A percentile compares a stretch with the other conserved stretches of the same genome.
Conservation (phyloP, 2,329 filamentous ascomycete species). For the Trichoderma sp. region DNA sequence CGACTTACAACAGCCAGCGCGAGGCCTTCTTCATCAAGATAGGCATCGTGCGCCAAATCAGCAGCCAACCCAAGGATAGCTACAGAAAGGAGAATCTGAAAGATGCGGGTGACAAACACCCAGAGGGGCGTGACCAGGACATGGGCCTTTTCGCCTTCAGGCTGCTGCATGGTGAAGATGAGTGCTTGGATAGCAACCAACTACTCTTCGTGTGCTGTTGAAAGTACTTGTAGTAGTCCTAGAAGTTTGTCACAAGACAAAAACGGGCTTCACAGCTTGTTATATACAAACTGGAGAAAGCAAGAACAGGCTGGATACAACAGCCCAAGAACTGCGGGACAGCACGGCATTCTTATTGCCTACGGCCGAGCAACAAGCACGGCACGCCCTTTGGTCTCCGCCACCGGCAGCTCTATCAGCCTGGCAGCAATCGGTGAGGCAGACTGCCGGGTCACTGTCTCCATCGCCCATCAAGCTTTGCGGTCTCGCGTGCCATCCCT, state of each 20-base stretch:
- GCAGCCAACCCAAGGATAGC: conserved; percentile 48
- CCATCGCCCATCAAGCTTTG: not conserved
- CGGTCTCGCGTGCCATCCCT: not conserved
- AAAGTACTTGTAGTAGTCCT: not conserved
- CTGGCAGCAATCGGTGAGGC: conserved; percentile 23
- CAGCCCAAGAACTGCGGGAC: not conserved
- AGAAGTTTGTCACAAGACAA: not conserved
- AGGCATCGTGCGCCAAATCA: conserved; percentile 44
- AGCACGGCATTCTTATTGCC: conserved; percentile 22
- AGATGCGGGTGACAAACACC: conserved; percentile 45
- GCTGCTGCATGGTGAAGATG: conserved; percentile 29
- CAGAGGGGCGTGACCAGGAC: conserved; percentile 47
- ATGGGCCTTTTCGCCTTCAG: conserved; percentile 27
- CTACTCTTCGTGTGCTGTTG: not conserved
- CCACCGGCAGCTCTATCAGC: conserved; percentile 24
- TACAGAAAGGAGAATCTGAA: conserved; percentile 47
- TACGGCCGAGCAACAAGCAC: not conserved
- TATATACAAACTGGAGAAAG: not conserved
- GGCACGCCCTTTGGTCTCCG: not conserved
- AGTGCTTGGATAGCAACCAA: not conserved
- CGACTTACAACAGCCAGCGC: conserved; percentile 44
- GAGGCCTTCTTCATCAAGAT: conserved; percentile 45
- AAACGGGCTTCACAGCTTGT: not conserved
- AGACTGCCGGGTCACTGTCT: conserved; percentile 16
- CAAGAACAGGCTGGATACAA: not conserved